Evolutionary conservation across 78 protist genomes (phyloP).

Genomic region (Diacronema lutheri): DNA sequence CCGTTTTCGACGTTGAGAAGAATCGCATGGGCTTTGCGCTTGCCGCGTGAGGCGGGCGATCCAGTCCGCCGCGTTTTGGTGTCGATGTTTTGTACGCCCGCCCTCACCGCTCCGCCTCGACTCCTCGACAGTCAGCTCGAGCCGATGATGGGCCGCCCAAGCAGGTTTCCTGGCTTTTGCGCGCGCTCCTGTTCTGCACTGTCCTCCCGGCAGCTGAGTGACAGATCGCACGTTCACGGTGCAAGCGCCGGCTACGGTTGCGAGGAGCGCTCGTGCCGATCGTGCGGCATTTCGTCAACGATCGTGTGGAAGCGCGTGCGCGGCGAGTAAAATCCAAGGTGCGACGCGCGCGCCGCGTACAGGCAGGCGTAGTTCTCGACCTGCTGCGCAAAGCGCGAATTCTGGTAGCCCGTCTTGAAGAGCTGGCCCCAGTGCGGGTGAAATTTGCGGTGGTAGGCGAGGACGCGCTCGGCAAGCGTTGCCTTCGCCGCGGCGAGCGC

Average conservation of each 20-base stretch:
- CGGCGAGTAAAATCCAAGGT: neutral
- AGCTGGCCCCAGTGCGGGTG: constrained; percentile 43
- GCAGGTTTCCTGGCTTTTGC: too few species aligned
- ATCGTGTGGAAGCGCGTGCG: neutral
- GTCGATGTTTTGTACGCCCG: too few species aligned
- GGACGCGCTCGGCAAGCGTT: neutral
- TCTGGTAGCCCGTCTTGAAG: constrained; percentile 47
- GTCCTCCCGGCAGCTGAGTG: too few species aligned
- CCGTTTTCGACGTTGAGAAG: constrained; percentile 82
- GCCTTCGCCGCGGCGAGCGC: neutral
- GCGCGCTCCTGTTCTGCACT: too few species aligned
- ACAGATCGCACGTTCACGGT: too few species aligned
- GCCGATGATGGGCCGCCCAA: too few species aligned
- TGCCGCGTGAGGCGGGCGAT: constrained; percentile 26
- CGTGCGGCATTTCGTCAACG: constrained; percentile 1
- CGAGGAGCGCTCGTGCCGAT: too few species aligned
- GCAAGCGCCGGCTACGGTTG: too few species aligned
- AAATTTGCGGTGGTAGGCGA: neutral
- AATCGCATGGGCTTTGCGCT: constrained; percentile 70
- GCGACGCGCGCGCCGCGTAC: constrained; percentile 36
- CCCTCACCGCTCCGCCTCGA: too few species aligned
- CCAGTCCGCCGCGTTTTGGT: too few species aligned
- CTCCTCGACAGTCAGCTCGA: too few species aligned
- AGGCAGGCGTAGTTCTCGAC: constrained; percentile 46
- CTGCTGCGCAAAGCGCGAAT: constrained; percentile 50